Percentiles rank a stretch among this genome's conserved stretches.
Conservation (phyloP, 345 rosid genomes). For the Hypericum perforatum region DNA sequence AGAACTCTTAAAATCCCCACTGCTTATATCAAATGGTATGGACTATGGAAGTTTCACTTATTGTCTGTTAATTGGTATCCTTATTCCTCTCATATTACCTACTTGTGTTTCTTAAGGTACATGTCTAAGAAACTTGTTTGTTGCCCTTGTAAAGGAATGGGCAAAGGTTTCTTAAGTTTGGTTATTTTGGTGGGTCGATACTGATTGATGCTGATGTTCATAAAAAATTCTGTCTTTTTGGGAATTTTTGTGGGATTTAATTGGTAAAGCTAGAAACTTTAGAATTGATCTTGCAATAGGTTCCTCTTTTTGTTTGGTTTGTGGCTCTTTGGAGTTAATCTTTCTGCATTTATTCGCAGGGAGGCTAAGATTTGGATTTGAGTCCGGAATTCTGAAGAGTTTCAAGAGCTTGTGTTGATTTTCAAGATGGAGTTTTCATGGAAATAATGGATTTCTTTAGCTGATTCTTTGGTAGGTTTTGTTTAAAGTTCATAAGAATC, state of each 20-base stretch:
- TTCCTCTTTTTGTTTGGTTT: not conserved
- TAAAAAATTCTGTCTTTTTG: constrained; percentile 8
- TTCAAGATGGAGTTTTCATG: not conserved
- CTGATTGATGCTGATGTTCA: constrained; percentile 10
- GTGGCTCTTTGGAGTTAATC: no score
- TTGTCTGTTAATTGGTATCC: no score
- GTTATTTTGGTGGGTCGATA: no score
- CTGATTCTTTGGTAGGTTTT: constrained; percentile 15
- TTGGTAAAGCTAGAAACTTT: constrained; percentile 17
- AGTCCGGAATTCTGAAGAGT: not conserved
- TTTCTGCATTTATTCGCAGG: no score
- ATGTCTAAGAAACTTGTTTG: no score
- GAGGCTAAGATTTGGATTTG: not conserved
- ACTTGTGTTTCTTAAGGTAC: no score
- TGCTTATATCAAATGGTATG: no score
- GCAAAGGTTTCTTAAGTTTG: no score
- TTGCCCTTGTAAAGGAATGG: no score
- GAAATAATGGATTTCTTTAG: constrained; percentile 14
- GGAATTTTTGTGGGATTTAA: constrained; percentile 2
- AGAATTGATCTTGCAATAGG: constrained; percentile 6
- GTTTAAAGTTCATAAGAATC: constrained; percentile 16
- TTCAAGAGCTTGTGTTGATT: not conserved
- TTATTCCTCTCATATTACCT: no score
- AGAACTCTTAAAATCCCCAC: no score
- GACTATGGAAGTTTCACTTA: no score